Base-by-base conservation (phyloP, 163 green algal genomes). In the Coccomyxa subellipsoidea region DNA sequence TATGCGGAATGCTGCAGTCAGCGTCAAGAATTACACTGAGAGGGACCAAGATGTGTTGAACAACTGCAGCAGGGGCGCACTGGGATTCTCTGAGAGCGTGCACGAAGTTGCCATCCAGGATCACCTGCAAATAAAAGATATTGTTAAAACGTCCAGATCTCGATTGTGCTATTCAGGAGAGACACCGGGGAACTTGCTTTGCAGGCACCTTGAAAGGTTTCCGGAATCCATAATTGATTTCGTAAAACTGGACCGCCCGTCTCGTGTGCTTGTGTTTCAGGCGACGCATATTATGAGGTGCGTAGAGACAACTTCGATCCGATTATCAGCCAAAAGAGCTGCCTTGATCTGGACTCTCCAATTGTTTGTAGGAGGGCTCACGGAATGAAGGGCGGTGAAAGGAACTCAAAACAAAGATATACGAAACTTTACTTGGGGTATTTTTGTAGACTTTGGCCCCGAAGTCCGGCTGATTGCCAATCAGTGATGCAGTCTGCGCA, bases 91-190 rank as follows among this genome's bases (percentile, higher is more conserved):
- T 71, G 4, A 93, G 86, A 0, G 91, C 91, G 73, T 96, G 92
- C 32, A 95, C 86, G 79, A 97, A 97, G 86, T 96, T 97, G 7
- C 94, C 93, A 80, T 97, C 94, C 40, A 96, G 78, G 7, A 96
- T 81, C 0, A 97, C 87, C 88, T 93, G 85, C 73, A 72, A 2
- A 66, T 36, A 7, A 53, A 32, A 1, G 6, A 70, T 21, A 54
- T 6, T 37, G 10, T 69, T n/a, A n/a, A n/a, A n/a, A n/a, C n/a
- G n/a, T n/a, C n/a, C n/a, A n/a, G n/a, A n/a, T n/a, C n/a, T n/a
- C n/a, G n/a, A n/a, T n/a, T n/a, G n/a, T n/a, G n/a, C n/a, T n/a
- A n/a, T n/a, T n/a, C n/a, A n/a, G n/a, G n/a, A n/a, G n/a, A n/a
- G n/a, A n/a, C n/a, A n/a, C n/a, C n/a, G n/a, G n/a, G n/a, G n/a